Conservation (phyloP, 306 rosid species). For the Lagenaria siceraria region DNA sequence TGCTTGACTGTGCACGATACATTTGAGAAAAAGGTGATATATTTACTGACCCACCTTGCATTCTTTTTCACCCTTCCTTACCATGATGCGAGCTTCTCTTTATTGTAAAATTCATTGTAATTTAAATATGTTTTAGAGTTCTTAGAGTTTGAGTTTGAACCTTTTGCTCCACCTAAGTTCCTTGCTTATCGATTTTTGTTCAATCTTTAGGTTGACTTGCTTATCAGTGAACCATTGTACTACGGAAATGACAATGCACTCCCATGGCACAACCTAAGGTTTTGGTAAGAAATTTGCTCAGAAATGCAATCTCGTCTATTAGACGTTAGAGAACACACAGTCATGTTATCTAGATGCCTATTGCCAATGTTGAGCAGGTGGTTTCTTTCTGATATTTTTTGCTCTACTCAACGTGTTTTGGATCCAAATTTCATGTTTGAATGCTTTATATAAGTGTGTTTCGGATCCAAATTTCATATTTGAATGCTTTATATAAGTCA, state of each 20-base stretch:
- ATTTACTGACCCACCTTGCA: not conserved
- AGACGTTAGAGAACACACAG: not conserved
- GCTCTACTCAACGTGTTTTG: not conserved
- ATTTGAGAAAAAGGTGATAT: conserved; percentile 40
- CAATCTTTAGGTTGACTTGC: conserved; percentile 52
- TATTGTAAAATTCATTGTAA: not conserved
- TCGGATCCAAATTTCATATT: not conserved
- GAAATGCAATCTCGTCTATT: not conserved
- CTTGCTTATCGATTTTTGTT: not conserved
- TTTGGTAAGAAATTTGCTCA: conserved; percentile 50
- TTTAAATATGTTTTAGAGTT: not conserved
- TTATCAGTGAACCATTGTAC: conserved; percentile 85
- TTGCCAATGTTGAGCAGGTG: not conserved
- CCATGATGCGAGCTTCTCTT: not conserved
- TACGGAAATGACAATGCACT: conserved; percentile 62
- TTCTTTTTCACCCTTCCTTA: not conserved
- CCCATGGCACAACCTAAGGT: conserved; percentile 89
- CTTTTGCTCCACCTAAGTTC: not conserved
- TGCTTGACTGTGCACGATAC: conserved; percentile 37
- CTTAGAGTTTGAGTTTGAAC: not conserved
- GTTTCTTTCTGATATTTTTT: not conserved
- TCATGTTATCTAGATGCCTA: not conserved
- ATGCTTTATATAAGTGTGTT: too few relatives aligned
- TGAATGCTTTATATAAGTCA: not conserved
- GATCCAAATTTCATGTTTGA: not conserved